Evolutionary conservation across 1,284 basidiomycete species (phyloP).

Genomic region (Puccinia hordei): DNA sequence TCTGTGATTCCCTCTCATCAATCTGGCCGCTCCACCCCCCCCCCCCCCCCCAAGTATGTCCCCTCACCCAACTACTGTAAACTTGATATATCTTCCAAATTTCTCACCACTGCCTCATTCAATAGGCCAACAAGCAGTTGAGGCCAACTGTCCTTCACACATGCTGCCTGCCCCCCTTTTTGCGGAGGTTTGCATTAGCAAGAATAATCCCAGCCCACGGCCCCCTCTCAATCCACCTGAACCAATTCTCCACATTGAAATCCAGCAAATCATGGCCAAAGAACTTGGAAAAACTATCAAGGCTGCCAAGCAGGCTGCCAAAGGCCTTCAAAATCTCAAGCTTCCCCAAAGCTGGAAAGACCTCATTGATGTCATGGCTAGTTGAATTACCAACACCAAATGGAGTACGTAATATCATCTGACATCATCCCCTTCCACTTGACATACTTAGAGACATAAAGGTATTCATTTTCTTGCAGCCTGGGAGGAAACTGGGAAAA

Average conservation of each 20-base stretch:
- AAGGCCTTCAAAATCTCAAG: background rate
- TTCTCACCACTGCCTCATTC: no score
- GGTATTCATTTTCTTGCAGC: no score
- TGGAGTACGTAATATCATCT: background rate
- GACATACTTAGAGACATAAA: no score
- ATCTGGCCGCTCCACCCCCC: background rate
- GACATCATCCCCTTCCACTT: no score
- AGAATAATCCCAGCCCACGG: background rate
- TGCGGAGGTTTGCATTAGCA: background rate
- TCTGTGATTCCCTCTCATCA: background rate
- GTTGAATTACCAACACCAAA: background rate
- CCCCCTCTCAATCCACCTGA: background rate
- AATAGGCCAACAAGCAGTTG: no score
- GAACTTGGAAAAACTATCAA: background rate
- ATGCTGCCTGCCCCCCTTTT: background rate
- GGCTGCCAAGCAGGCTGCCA: background rate
- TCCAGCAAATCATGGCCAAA: background rate
- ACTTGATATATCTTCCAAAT: no score
- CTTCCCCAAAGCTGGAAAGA: background rate
- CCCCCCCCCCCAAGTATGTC: background rate
- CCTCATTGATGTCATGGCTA: background rate
- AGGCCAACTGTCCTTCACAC: background rate
- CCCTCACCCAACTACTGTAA: no score
- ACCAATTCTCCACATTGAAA: background rate
- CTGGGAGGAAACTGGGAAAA: no score